Base-by-base conservation (phyloP, 257 asterid species). In the Lithospermum erythrorhizon region DNA sequence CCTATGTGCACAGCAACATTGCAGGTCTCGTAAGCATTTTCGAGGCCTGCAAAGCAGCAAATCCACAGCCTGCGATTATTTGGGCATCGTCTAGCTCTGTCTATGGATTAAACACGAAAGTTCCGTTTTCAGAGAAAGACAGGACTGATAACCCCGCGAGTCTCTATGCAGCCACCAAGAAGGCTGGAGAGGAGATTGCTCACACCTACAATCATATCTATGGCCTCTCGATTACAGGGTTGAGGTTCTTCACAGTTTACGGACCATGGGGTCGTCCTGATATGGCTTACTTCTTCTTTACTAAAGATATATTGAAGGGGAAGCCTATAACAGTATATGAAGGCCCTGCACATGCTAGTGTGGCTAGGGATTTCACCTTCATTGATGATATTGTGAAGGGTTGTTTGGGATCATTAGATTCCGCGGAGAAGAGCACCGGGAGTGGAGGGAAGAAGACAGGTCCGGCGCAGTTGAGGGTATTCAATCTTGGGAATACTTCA, bases 201-300 rank as follows among this genome's bases (percentile, higher is more conserved):
- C 83, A 78, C 48, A 58, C 78, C 0, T 78, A 72, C 10, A 78
- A 75, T 58, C 78, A 78, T 21, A 78, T 77, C 24, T 69, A 78
- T 18, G 81, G 80, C 24, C 73, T 78, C 21, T 78, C 83, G 1
- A 65, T 78, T 9, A 78, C 83, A 13, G 83, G 80, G 1, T 23
- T 77, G 60, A 70, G 79, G 29, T 77, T 77, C 19, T 73, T 77
- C 72, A 77, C 76, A 0, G 80, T 75, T 8, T 74, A 78, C 15
- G 83, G 83, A 49, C 83, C 83, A 0, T 74, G 80, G 83, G 83
- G 80, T 6, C 64, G 83, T 16, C 83, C 83, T 21, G 83, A 78
- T 61, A 78, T 78, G 83, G 83, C 83, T 0, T 78, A 78, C 61
- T 78, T 78, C 70, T 74, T 74, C 47, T 78, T 78, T 68, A 74